Percentiles rank a stretch among this genome's conserved stretches.
These are phyloP conservation scores for Microdochium nivale DNA, from an alignment of 2,329 filamentous ascomycete genomes.

Conservation along the genomic window DNA sequence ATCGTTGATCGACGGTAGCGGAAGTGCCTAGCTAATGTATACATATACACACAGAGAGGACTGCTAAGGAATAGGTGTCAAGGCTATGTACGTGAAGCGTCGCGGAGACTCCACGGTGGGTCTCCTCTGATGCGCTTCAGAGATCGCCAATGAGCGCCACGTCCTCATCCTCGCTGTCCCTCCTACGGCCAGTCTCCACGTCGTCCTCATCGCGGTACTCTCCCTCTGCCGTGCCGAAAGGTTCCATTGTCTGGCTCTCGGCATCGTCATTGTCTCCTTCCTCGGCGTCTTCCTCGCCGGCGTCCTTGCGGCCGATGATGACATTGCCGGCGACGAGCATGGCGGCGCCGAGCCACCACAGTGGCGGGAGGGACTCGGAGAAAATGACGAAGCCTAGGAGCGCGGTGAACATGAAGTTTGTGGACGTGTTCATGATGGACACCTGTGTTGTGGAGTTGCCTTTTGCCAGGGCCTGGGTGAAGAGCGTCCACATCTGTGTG, in stretches of 20 bases:
- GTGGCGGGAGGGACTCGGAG: conserved; percentile 57
- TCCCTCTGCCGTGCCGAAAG: neutral
- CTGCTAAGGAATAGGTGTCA: no score
- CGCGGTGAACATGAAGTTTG: conserved; percentile 74
- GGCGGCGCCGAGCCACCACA: conserved; percentile 70
- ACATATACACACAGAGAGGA: no score
- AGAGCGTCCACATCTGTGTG: conserved; percentile 68
- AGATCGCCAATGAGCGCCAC: conserved; percentile 1
- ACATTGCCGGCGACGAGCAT: conserved; percentile 70
- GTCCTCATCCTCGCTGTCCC: neutral
- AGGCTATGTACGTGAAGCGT: no score
- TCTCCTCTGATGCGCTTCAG: no score
- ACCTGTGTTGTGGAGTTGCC: conserved; percentile 72
- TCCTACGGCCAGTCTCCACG: no score
- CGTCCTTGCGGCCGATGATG: conserved; percentile 59
- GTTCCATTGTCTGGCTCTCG: neutral
- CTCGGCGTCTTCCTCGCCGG: conserved; percentile 2
- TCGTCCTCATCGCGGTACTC: neutral
- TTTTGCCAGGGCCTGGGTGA: conserved; percentile 67
- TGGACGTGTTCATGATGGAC: conserved; percentile 72
- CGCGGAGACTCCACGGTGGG: neutral
- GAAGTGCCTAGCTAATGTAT: no score
- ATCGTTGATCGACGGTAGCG: no score
- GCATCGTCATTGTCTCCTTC: neutral
- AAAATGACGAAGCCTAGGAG: conserved; percentile 64